These are phyloP conservation scores for Beauveria rudraprayagi DNA, from an alignment of 2,329 filamentous ascomycete species.

Conservation along the genomic window DNA sequence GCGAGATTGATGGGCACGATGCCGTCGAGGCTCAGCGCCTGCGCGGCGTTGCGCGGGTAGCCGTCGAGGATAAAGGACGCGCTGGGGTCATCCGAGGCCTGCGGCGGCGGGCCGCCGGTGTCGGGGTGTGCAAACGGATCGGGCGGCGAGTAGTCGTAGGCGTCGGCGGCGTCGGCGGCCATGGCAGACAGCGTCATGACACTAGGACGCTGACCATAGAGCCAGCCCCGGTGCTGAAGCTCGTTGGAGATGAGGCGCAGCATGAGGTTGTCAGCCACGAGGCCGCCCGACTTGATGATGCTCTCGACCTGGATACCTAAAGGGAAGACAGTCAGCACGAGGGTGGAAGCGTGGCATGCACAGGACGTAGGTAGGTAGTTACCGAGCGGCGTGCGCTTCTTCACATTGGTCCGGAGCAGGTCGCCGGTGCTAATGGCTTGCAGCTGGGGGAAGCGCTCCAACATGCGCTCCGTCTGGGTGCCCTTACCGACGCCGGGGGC, in stretches of 20 bases:
- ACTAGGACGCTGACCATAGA: constrained; percentile 43
- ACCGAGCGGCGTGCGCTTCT: constrained; percentile 80
- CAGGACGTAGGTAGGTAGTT: constrained; percentile 20
- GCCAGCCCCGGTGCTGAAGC: constrained; percentile 77
- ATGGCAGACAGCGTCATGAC: constrained; percentile 45
- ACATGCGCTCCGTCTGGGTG: constrained; percentile 84
- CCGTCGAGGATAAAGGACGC: constrained; percentile 95
- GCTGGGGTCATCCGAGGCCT: constrained; percentile 58
- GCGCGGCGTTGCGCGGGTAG: constrained; percentile 79
- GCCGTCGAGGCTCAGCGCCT: constrained; percentile 69
- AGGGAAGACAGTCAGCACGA: constrained; percentile 1
- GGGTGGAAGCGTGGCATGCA: background rate
- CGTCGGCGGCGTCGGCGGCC: constrained; percentile 29
- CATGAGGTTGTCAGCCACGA: constrained; percentile 91
- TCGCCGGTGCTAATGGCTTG: constrained; percentile 92
- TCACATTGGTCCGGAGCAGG: constrained; percentile 84
- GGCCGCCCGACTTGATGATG: constrained; percentile 76
- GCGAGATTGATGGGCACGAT: constrained; percentile 93
- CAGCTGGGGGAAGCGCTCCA: constrained; percentile 79
- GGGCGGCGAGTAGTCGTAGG: constrained; percentile 26
- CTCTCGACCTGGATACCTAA: constrained; percentile 82
- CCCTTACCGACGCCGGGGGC: constrained; percentile 97
- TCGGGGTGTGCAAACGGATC: constrained; percentile 30
- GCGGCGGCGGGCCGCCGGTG: constrained; percentile 26
- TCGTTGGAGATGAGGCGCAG: constrained; percentile 87